Conservation (phyloP, 805 yeast genomes). For the Schwanniomyces vanrijiae region DNA sequence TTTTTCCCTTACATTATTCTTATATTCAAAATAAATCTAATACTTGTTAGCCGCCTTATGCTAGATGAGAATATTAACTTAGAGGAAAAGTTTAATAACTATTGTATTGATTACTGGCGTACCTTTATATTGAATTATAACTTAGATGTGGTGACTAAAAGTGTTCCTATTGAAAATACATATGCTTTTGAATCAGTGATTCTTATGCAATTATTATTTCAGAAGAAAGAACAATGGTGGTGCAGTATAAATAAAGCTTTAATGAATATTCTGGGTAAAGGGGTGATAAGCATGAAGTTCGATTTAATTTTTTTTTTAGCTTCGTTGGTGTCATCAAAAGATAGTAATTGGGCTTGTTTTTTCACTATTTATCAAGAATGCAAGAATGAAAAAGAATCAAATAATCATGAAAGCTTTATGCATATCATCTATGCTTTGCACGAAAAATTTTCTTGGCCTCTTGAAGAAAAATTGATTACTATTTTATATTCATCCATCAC, state of each 20-base stretch:
- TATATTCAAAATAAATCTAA: slow-evolving; percentile 6
- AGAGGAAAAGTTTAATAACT: slow-evolving; percentile 1
- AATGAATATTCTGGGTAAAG: not conserved
- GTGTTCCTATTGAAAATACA: not conserved
- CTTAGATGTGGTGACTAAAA: not conserved
- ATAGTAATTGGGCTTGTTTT: slow-evolving; percentile 24
- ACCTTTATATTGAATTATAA: slow-evolving; percentile 13
- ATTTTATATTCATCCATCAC: slow-evolving; percentile 31
- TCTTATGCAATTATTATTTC: slow-evolving; percentile 16
- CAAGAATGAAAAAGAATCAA: slow-evolving; percentile 13
- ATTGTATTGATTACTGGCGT: slow-evolving; percentile 18
- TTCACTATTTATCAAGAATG: slow-evolving; percentile 18
- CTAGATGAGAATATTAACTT: not conserved
- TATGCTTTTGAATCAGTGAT: slow-evolving; percentile 20
- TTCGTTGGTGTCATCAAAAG: slow-evolving; percentile 11
- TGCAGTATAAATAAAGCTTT: slow-evolving; percentile 19
- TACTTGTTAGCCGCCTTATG: not conserved
- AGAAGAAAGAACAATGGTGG: slow-evolving; percentile 24
- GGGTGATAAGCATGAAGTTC: slow-evolving; percentile 8
- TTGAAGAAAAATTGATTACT: slow-evolving; percentile 34
- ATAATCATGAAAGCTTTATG: slow-evolving; percentile 22
- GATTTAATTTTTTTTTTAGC: slow-evolving; percentile 16
- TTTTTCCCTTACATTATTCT: slow-evolving; percentile 20
- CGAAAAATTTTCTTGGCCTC: slow-evolving; percentile 27
- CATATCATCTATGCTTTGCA: slow-evolving; percentile 26